Percentiles rank a stretch among this genome's conserved stretches.
Conservation (phyloP, 345 rosid species). For the Eucalyptus cloeziana region DNA sequence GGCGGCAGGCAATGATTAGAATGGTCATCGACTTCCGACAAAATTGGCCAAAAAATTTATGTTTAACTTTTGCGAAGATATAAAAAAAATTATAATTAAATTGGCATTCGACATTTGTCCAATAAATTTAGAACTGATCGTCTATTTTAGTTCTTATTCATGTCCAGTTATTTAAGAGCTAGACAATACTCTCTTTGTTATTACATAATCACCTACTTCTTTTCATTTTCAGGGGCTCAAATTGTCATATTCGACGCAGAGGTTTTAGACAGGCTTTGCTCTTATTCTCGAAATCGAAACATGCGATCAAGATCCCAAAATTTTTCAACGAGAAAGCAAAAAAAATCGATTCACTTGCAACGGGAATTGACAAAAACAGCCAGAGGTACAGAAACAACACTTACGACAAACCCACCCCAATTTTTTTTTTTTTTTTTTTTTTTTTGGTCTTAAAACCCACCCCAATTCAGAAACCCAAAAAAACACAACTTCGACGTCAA, state of each 20-base stretch:
- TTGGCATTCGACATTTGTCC: neutral
- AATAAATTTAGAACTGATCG: neutral
- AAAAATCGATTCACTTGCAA: neutral
- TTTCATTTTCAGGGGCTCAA: neutral
- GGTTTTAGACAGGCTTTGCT: neutral
- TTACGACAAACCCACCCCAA: neutral
- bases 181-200: neutral
- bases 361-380: neutral
- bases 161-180: neutral
- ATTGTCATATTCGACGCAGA: neutral
- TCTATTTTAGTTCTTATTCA: neutral
- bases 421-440: no score
- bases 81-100: neutral
- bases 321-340: neutral
- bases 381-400: neutral
- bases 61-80: no score
- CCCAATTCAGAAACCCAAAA: neutral
- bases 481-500: neutral
- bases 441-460: neutral
- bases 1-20: no score
- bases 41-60: no score
- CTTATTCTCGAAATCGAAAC: neutral
- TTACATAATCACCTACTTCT: neutral
- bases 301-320: neutral
- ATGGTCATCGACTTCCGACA: rapidly evolving